A percentile compares a stretch with the other conserved stretches of the same genome.
Conservation (phyloP, 306 rosid genomes). For the Purshia tridentata region DNA sequence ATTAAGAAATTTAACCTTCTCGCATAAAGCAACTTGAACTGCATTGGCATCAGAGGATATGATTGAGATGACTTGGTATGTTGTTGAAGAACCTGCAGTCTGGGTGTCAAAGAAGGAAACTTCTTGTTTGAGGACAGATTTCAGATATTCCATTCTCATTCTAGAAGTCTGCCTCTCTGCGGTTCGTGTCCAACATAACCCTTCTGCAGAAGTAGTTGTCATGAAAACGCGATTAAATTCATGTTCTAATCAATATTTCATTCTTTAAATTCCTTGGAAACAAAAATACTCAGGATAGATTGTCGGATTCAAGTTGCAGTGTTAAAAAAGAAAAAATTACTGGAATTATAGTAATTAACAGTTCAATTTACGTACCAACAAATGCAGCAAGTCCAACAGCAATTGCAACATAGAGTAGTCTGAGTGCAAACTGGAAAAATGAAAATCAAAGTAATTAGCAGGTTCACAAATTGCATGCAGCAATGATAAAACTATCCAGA, state of each 20-base stretch:
- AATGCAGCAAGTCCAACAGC: conserved; percentile 81
- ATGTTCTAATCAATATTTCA: background rate
- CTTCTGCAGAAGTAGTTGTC: conserved; percentile 56
- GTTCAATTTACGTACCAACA: conserved; percentile 50
- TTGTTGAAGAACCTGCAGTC: conserved; percentile 64
- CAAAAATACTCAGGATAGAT: background rate
- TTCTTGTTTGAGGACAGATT: conserved; percentile 87
- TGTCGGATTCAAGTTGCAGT: background rate
- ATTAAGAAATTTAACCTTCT: conserved; percentile 56
- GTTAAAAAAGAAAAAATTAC: background rate
- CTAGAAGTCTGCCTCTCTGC: conserved; percentile 83
- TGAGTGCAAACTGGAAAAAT: conserved; percentile 62
- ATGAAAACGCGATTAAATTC: conserved; percentile 19
- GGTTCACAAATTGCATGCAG: conserved; percentile 23
- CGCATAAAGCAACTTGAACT: conserved; percentile 76
- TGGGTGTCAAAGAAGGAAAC: conserved; percentile 82
- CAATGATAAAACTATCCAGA: conserved; percentile 1
- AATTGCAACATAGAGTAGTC: conserved; percentile 64
- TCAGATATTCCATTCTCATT: conserved; percentile 77
- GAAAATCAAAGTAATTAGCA: conserved; percentile 13
- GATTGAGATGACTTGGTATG: conserved; percentile 74
- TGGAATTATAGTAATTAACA: background rate
- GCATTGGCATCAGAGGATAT: conserved; percentile 73
- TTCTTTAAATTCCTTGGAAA: conserved; percentile 12
- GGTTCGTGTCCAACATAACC: conserved; percentile 83